Base-by-base conservation (phyloP, 1,284 basidiomycete genomes). In the Puccinia polysora region DNA sequence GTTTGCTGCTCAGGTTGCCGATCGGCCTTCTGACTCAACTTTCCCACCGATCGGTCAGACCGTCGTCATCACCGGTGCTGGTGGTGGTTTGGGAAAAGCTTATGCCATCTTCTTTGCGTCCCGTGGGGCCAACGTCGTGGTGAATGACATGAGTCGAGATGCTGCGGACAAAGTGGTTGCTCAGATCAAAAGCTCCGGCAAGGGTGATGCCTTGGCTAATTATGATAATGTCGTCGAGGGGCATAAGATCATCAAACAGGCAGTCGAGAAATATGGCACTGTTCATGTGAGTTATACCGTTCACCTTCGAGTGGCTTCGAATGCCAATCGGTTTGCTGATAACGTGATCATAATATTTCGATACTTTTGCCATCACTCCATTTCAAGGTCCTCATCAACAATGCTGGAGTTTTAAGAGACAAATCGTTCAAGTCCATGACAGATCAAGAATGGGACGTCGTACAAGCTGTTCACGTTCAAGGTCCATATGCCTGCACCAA, bases 401-500 rank as follows among this genome's bases (percentile, higher is more conserved):
- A 98, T 82, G 96, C 96, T 59, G 73, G 73, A 14, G 62, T 74
- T 40, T 65, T 74, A 55, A 78, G 83, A 43, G 84, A 84, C 79
- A 83, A 83, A 77, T 80, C 83, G 36, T 83, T 82, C 79, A 81
- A 79, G 76, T 78, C 77, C 30, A 81, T 81, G 80, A 75, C 78
- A 25, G 81, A 81, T 76, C 77, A 80, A 75, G 80, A 82, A 73
- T 82, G 79, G 78, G 91, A 95, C 78, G 85, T 89, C 74, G 85
- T 97, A 75, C 84, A 86, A 67, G 86, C 88, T 25, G 94, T 99
- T 23, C 96, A 98, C 80, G 83, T 99, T 75, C 96, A 94, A 81
- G 95, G 94, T 65, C 88, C 95, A 0, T 98, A 88, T 81, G 84
- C 91, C n/a, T 96, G 92, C 81, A 89, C 91, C 52, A 95, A 94